Conservation (phyloP, 345 rosid species). For the Litchi chinensis region DNA sequence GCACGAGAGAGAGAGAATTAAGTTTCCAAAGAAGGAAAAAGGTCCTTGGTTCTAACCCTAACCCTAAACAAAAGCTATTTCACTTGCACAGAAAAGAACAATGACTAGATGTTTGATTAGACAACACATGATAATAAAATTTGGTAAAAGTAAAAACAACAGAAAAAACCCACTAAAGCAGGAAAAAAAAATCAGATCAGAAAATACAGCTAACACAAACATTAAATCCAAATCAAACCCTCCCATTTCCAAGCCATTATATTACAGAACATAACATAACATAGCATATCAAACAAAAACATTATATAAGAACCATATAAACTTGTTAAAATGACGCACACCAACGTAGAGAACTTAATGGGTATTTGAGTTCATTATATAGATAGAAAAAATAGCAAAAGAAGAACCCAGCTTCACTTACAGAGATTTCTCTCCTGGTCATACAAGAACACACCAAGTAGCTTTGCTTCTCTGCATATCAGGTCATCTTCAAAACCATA, state of each 20-base stretch:
- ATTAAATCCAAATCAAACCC: not conserved
- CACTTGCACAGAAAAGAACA: not conserved
- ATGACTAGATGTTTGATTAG: not conserved
- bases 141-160: not conserved
- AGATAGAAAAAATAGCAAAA: too few relatives aligned
- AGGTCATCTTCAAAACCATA: not conserved
- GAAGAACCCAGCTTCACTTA: not conserved
- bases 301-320: too few relatives aligned
- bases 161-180: not conserved
- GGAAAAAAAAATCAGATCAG: constrained; percentile 8
- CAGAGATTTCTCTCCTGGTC: constrained; percentile 5
- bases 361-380: too few relatives aligned
- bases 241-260: not conserved
- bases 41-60: constrained; percentile 29
- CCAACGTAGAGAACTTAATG: not conserved
- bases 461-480: not conserved
- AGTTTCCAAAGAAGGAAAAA: constrained; percentile 3
- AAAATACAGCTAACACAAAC: not conserved
- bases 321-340: not conserved
- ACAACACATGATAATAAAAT: not conserved
- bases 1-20: not conserved
- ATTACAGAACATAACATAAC: not conserved
- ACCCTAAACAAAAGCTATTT: constrained; percentile 27
- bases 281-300: too few relatives aligned
- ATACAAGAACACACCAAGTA: not conserved